Evolutionary conservation across 129 eudicot genomes (phyloP), one percentile per base, ranked within the genome.

Genomic region (Flaveria robusta): DNA sequence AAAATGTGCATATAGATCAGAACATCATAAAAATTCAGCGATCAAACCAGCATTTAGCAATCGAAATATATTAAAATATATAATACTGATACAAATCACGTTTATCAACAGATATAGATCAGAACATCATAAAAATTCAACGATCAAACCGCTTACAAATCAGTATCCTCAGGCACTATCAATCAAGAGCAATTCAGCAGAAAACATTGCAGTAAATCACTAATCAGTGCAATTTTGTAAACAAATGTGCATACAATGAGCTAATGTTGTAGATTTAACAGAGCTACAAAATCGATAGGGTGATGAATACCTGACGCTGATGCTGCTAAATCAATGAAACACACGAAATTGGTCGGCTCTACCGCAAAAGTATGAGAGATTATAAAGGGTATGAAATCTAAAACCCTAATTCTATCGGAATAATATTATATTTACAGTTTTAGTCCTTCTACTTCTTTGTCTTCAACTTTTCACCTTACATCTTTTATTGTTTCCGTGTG

Each of bases 361-460:
- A 12, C 12, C 27, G 37, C 31, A 22, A 22, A 58, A 58, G 16
- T 58, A 10, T 23, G 37, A 58, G 62, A 54, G 65, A 23, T 58
- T 58, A 58, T 58, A 58, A 58, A 58, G 65, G 65, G 65, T 58
- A 3, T 58, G 31, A 22, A 22, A 58, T 58, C 15, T 58, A 23
- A 23, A 58, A 58, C 65, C 65, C 65, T 58, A 58, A 24, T 58
- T 58, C 31, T 58, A 22, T 20, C 1, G 14, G 0, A 58, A 9
- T 0, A 22, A 11, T 3, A 24, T 58, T 20, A 23, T 1, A 0
- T 58, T 22, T 58, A 9, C 3, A 58, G 16, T 20, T 58, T 58
- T 58, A 58, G 65, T 7, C 65, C 65, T 58, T 58, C 34, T 2
- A 58, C 65, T 20, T 58, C 22, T 58, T 22, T 58, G 10, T 11